These are phyloP conservation scores for Saposhnikovia divaricata DNA, from an alignment of 129 eudicot species.

Conservation along the genomic window DNA sequence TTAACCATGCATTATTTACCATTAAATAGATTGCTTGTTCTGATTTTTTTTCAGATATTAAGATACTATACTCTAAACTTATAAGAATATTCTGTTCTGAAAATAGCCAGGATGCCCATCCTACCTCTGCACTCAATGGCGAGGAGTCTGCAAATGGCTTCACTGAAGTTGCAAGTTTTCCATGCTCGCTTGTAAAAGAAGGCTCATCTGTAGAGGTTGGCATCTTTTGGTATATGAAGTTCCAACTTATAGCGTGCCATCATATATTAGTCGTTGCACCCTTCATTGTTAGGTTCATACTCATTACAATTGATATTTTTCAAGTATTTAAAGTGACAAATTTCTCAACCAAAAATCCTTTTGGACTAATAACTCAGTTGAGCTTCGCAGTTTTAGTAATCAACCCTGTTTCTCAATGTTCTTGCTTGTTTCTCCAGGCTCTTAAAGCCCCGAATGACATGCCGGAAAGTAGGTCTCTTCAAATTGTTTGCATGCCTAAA, in stretches of 20 bases:
- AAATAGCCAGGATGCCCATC: slow-evolving; percentile 7
- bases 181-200: slow-evolving; percentile 12
- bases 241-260: not conserved
- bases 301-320: not conserved
- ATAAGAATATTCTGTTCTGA: not conserved
- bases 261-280: slow-evolving; percentile 3
- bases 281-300: slow-evolving; percentile 13
- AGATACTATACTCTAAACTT: not conserved
- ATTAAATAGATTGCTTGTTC: not conserved
- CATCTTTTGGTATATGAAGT: not conserved
- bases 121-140: not conserved
- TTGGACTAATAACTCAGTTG: not conserved
- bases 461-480: slow-evolving; percentile 9
- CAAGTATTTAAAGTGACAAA: not conserved
- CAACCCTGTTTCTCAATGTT: not conserved
- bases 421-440: slow-evolving; percentile 22
- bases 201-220: slow-evolving; percentile 28
- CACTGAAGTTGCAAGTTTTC: slow-evolving; percentile 9
- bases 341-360: not conserved
- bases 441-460: slow-evolving; percentile 8
- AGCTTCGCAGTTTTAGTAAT: not conserved
- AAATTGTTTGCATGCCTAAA: slow-evolving; percentile 19
- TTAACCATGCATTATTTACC: not conserved
- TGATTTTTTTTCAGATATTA: not conserved
- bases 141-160: not conserved